phyloP scores from a whole-genome alignment of 129 eudicot genomes.

The Lactuca sativa region DNA sequence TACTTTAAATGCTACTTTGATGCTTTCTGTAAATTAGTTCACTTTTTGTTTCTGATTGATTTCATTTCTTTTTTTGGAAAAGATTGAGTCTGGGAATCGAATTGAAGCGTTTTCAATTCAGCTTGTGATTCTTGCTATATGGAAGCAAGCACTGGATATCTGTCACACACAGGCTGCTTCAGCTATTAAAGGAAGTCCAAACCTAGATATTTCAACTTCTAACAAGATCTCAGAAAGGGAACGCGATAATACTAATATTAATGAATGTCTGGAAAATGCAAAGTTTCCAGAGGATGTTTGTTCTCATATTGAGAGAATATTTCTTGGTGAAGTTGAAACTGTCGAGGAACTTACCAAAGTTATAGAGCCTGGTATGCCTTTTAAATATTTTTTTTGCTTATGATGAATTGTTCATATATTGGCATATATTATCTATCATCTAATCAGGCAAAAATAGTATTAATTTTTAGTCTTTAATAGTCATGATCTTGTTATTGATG shows the following conservation, averaged over 20 bases:
- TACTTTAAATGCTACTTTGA: too few species aligned
- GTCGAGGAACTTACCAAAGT: constrained; percentile 82
- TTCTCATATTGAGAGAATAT: constrained; percentile 67
- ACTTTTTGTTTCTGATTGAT: constrained; percentile 11
- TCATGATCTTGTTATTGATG: too few species aligned
- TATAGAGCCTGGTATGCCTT: constrained; percentile 69
- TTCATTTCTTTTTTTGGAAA: constrained; percentile 15
- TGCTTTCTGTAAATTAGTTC: background rate
- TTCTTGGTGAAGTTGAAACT: constrained; percentile 76
- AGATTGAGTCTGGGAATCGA: constrained; percentile 58
- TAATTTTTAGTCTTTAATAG: too few species aligned
- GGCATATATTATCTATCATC: too few species aligned
- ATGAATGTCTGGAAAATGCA: constrained; percentile 42
- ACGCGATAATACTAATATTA: constrained; percentile 39
- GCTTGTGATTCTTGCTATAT: constrained; percentile 90
- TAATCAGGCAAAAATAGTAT: too few species aligned
- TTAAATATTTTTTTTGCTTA: background rate
- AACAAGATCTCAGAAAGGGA: constrained; percentile 33
- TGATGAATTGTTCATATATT: too few species aligned
- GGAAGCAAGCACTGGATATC: constrained; percentile 94
- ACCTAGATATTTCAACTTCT: constrained; percentile 39
- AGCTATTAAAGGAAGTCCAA: constrained; percentile 68
- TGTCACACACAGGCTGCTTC: constrained; percentile 93
- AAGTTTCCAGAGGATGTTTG: constrained; percentile 52
- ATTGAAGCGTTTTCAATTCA: constrained; percentile 90